Percentiles rank a stretch among this genome's conserved stretches.
These are phyloP conservation scores for Tephrocybe sp. DNA, from an alignment of 768 basidiomycete species.

Conservation along the genomic window DNA sequence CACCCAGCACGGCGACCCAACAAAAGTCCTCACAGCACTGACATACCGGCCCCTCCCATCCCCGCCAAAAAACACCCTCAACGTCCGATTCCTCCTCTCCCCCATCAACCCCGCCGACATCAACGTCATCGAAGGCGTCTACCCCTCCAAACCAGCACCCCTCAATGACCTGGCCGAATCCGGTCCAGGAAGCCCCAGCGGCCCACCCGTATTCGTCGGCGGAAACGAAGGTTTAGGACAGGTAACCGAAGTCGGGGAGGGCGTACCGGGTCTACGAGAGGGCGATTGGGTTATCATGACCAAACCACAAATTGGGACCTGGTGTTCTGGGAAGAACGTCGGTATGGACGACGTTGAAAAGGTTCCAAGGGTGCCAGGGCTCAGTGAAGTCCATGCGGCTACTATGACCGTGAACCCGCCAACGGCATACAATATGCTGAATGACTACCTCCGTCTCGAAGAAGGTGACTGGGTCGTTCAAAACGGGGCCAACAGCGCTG, in stretches of 20 bases:
- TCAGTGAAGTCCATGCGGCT: conserved; percentile 67
- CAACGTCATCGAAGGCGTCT: conserved; percentile 81
- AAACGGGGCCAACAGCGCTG: conserved; percentile 84
- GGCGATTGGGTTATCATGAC: conserved; percentile 77
- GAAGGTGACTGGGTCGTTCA: conserved; percentile 81
- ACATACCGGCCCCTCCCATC: conserved; percentile 50
- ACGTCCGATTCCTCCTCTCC: conserved; percentile 64
- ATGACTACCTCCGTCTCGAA: conserved; percentile 59
- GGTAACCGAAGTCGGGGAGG: conserved; percentile 58
- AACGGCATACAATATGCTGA: conserved; percentile 82
- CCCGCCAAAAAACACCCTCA: conserved; percentile 56
- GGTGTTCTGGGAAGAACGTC: conserved; percentile 60
- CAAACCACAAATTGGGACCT: conserved; percentile 71
- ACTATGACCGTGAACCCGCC: conserved; percentile 82
- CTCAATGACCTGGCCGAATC: conserved; percentile 31
- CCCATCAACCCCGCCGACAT: conserved; percentile 83
- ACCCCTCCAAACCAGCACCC: conserved; percentile 59
- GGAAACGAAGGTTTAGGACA: conserved; percentile 79
- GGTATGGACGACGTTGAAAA: conserved; percentile 54
- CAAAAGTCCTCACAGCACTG: conserved; percentile 52
- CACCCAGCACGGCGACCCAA: conserved; percentile 55
- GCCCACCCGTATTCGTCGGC: conserved; percentile 49
- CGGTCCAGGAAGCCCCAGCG: conserved; percentile 29
- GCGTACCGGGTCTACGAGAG: conserved; percentile 42
- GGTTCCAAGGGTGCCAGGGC: conserved; percentile 42